These are phyloP conservation scores for Hermanozyma aechmeae DNA, from an alignment of 805 yeast species.

Conservation along the genomic window DNA sequence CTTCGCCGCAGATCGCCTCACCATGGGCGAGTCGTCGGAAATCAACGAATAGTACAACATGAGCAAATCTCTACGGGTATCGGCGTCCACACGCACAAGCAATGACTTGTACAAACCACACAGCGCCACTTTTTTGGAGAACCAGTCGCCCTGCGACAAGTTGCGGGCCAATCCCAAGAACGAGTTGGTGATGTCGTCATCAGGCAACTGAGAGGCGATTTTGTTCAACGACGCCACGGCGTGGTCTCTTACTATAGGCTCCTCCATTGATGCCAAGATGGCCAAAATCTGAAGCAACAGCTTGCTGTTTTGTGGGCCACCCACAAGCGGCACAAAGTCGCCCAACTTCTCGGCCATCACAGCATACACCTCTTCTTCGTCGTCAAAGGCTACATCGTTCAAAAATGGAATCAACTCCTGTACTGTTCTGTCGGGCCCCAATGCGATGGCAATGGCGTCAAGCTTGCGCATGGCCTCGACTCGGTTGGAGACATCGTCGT, in stretches of 20 bases:
- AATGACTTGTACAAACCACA: conserved; percentile 79
- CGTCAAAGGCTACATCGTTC: conserved; percentile 86
- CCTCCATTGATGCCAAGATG: conserved; percentile 84
- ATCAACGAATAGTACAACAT: conserved; percentile 61
- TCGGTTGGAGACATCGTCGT: conserved; percentile 89
- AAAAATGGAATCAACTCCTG: conserved; percentile 84
- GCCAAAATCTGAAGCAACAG: conserved; percentile 57
- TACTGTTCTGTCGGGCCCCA: conserved; percentile 90
- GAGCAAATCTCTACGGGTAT: conserved; percentile 52
- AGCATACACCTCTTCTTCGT: conserved; percentile 96
- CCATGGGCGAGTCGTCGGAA: conserved; percentile 95
- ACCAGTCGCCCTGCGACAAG: conserved; percentile 88
- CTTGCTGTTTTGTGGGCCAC: conserved; percentile 58
- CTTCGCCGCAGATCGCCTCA: conserved; percentile 86
- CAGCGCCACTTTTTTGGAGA: conserved; percentile 82
- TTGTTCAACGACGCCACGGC: conserved; percentile 81
- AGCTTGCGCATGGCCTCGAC: conserved; percentile 91
- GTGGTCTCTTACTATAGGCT: conserved; percentile 90
- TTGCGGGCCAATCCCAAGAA: conserved; percentile 71
- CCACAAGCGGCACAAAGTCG: conserved; percentile 77
- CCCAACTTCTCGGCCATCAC: conserved; percentile 89
- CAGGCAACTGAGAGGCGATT: conserved; percentile 53
- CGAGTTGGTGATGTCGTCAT: conserved; percentile 53
- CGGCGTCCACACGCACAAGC: conserved; percentile 46
- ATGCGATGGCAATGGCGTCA: conserved; percentile 88